Conservation (phyloP, 257 asterid genomes). For the Salvia miltiorrhiza region DNA sequence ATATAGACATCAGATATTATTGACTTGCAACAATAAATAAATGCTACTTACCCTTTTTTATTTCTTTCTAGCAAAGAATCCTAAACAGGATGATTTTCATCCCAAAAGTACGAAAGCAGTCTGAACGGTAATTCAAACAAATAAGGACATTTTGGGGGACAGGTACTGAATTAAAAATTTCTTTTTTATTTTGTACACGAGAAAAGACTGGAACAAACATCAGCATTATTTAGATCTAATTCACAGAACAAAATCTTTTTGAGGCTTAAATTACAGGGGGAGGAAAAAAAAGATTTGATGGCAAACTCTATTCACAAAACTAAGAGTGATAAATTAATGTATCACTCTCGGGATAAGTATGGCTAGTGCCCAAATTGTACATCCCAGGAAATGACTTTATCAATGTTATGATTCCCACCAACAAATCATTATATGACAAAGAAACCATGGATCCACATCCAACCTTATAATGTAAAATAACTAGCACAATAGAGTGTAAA, state of each 20-base stretch:
- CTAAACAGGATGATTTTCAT: too few relatives aligned
- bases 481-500: not conserved
- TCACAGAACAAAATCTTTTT: not conserved
- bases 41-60: too few relatives aligned
- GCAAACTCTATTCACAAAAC: not conserved
- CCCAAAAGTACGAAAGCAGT: not conserved
- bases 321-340: not conserved
- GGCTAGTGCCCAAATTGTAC: not conserved
- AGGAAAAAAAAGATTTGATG: not conserved
- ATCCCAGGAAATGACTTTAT: not conserved
- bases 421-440: not conserved
- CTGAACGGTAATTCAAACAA: not conserved
- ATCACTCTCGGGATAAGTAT: not conserved
- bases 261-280: not conserved
- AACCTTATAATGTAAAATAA: not conserved
- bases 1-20: not conserved
- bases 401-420: not conserved
- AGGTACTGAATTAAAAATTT: not conserved
- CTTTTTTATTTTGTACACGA: not conserved
- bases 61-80: too few relatives aligned
- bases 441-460: not conserved
- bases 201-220: not conserved
- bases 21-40: slow-evolving; percentile 5
- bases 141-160: not conserved
- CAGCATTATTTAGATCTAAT: not conserved